These are phyloP conservation scores for Byssoonygena ceratinophila DNA, from an alignment of 2,329 filamentous ascomycete species.

Conservation along the genomic window DNA sequence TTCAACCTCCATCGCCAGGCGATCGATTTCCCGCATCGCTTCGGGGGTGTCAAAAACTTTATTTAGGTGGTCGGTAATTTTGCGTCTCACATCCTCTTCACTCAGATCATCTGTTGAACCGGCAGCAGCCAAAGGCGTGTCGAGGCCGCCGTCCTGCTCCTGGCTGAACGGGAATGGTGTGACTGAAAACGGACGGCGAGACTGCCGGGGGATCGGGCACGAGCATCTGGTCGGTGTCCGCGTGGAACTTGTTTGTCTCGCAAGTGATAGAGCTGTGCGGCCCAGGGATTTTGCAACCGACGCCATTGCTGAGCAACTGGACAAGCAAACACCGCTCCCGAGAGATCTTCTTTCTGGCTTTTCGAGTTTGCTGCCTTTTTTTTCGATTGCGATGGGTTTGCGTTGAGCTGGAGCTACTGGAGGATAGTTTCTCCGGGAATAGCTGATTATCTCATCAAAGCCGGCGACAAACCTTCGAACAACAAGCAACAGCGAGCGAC, in stretches of 20 bases:
- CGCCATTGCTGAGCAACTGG: constrained; percentile 29
- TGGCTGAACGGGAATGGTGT: not conserved
- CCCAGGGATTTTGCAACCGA: constrained; percentile 31
- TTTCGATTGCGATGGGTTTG: not conserved
- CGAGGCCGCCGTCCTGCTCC: not conserved
- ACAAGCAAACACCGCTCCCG: constrained; percentile 3
- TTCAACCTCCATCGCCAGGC: constrained; percentile 23
- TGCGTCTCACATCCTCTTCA: not conserved
- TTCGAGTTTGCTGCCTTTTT: not conserved
- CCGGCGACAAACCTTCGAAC: too few relatives aligned
- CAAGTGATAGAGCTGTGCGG: constrained; percentile 27
- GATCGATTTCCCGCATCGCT: constrained; percentile 21
- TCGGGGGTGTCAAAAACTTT: not conserved
- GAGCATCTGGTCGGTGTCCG: constrained; percentile 10
- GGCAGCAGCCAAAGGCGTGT: not conserved
- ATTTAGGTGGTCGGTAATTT: too few relatives aligned
- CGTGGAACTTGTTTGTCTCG: constrained; percentile 23
- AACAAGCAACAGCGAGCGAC: too few relatives aligned
- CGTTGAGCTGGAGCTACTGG: not conserved
- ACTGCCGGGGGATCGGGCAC: constrained; percentile 1
- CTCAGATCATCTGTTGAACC: not conserved
- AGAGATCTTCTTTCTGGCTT: not conserved
- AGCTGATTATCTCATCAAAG: not conserved
- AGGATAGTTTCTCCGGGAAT: not conserved
- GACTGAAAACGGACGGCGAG: constrained; percentile 7